These are phyloP conservation scores for Pythium brassicae DNA, from an alignment of 352 stramenopile species.

Conservation along the genomic window DNA sequence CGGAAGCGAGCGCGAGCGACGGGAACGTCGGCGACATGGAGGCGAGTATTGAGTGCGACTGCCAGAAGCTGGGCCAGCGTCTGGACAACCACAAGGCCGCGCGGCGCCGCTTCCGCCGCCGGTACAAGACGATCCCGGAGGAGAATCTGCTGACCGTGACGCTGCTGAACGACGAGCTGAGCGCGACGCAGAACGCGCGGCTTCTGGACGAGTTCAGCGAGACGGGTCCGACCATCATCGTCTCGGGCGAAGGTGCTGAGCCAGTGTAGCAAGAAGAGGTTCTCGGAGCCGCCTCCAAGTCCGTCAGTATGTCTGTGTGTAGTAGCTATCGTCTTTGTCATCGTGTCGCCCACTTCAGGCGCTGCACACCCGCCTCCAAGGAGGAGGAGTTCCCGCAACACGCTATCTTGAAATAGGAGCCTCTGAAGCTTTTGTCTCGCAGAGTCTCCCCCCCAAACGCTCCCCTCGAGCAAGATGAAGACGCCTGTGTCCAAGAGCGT, in stretches of 20 bases:
- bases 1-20: not conserved
- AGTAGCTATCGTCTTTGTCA: not conserved
- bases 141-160: slow-evolving; percentile 32
- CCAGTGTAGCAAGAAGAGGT: not conserved
- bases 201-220: slow-evolving; percentile 6
- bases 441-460: too few species aligned
- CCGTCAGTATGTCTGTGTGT: too few species aligned
- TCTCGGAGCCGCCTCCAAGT: too few species aligned
- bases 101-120: slow-evolving; percentile 13
- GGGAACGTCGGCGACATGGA: slow-evolving; percentile 3
- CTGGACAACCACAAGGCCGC: slow-evolving; percentile 20
- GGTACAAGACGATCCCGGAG: slow-evolving; percentile 16
- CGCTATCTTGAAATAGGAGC: too few species aligned
- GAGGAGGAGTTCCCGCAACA: too few species aligned
- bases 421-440: too few species aligned
- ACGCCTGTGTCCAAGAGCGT: not conserved
- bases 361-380: too few species aligned
- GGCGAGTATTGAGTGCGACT: slow-evolving; percentile 17
- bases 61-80: slow-evolving; percentile 25
- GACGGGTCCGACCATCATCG: not conserved
- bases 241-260: not conserved
- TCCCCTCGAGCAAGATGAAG: slow-evolving; percentile 3
- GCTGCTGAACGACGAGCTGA: slow-evolving; percentile 19
- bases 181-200: slow-evolving; percentile 1
- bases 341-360: too few species aligned